Evolutionary conservation across 1,284 basidiomycete species (phyloP).

Genomic region (Polyporus tsugae): DNA sequence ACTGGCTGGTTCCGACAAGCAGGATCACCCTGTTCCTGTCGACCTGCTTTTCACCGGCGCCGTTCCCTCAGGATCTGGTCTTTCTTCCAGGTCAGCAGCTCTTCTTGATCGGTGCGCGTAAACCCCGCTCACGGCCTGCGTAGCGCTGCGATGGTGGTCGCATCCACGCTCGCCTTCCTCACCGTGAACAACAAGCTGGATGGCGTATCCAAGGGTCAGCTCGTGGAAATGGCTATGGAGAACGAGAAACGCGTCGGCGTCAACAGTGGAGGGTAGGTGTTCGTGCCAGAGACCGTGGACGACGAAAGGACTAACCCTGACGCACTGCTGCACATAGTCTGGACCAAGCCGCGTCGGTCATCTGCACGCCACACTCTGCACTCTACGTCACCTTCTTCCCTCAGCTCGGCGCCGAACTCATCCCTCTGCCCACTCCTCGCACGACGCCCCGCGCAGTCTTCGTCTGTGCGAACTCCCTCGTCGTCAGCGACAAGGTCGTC

Average conservation of each 20-base stretch:
- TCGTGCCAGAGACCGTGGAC: background rate
- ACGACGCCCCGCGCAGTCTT: slow-evolving; percentile 62
- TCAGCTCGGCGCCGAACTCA: slow-evolving; percentile 68
- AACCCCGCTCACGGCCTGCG: background rate
- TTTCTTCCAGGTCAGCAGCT: slow-evolving; percentile 62
- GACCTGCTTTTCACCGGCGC: slow-evolving; percentile 80
- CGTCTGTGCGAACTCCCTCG: slow-evolving; percentile 86
- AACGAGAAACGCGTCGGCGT: slow-evolving; percentile 88
- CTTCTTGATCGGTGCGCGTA: background rate
- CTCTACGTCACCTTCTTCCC: slow-evolving; percentile 88
- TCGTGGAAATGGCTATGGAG: slow-evolving; percentile 81
- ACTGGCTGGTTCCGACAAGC: background rate
- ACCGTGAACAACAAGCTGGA: slow-evolving; percentile 75
- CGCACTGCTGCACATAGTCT: slow-evolving; percentile 52
- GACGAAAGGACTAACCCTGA: background rate
- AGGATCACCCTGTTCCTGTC: slow-evolving; percentile 57
- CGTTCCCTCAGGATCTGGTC: slow-evolving; percentile 83
- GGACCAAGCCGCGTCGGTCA: slow-evolving; percentile 87
- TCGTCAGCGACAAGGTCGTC: slow-evolving; percentile 84
- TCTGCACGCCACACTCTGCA: slow-evolving; percentile 72
- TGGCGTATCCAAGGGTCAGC: slow-evolving; percentile 68
- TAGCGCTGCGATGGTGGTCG: slow-evolving; percentile 87
- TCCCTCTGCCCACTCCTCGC: slow-evolving; percentile 61
- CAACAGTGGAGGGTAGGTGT: slow-evolving; percentile 75
- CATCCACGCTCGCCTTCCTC: slow-evolving; percentile 81